phyloP scores from a whole-genome alignment of 371 early-diverging fungal genomes.

The Mortierella sp. region DNA sequence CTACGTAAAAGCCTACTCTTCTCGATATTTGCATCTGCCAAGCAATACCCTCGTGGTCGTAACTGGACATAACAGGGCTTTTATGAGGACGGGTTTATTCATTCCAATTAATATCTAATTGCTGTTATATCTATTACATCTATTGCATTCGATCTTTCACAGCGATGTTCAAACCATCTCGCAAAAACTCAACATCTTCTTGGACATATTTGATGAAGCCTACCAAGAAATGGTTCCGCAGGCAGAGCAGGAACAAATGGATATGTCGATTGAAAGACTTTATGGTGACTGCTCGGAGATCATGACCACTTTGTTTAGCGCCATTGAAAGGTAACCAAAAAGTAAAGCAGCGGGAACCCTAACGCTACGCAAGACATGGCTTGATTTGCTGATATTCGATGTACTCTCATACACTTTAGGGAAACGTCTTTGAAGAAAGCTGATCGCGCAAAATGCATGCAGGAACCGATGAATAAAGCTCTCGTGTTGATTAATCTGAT shows the following conservation, averaged over 20 bases:
- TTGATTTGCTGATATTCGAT: background rate
- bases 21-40: background rate
- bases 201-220: slow-evolving; percentile 56
- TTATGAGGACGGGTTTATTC: background rate
- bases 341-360: too few relatives aligned
- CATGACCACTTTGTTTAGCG: slow-evolving; percentile 40
- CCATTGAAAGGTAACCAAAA: slow-evolving; percentile 36
- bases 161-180: slow-evolving; percentile 47
- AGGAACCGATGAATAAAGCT: slow-evolving; percentile 48
- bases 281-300: slow-evolving; percentile 58
- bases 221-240: slow-evolving; percentile 48
- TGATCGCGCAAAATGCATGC: slow-evolving; percentile 39
- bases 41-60: background rate
- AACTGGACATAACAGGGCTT: background rate
- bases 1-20: background rate
- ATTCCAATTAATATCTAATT: slow-evolving; percentile 3
- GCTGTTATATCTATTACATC: background rate
- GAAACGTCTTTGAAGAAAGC: slow-evolving; percentile 29
- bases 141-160: background rate
- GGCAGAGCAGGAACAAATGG: slow-evolving; percentile 32
- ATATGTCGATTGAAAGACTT: slow-evolving; percentile 48
- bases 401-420: slow-evolving; percentile 8
- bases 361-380: background rate
- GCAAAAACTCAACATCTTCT: slow-evolving; percentile 43
- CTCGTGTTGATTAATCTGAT: slow-evolving; percentile 51